These are phyloP conservation scores for Cercospora canescens DNA, from an alignment of 2,329 filamentous ascomycete species.

Conservation along the genomic window DNA sequence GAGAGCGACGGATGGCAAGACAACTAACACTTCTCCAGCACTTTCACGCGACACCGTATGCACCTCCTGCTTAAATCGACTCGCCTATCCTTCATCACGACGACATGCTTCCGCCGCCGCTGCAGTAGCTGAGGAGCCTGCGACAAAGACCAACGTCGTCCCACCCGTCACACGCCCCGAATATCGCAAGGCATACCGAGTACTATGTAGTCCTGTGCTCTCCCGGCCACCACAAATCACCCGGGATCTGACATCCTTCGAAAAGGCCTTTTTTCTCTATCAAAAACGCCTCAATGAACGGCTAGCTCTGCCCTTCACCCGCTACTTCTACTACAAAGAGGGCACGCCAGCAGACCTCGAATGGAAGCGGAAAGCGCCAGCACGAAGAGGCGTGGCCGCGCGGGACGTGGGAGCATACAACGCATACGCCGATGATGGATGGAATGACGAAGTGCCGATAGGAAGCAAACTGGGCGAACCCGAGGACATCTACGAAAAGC, in stretches of 20 bases:
- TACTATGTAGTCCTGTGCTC: constrained; percentile 71
- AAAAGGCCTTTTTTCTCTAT: constrained; percentile 93
- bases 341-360: constrained; percentile 82
- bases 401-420: constrained; percentile 85
- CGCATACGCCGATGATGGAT: constrained; percentile 69
- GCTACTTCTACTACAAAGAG: constrained; percentile 92
- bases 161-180: constrained; percentile 49
- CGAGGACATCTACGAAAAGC: constrained; percentile 63
- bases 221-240: constrained; percentile 88
- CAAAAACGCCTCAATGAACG: constrained; percentile 96
- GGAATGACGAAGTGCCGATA: constrained; percentile 88
- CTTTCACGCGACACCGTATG: constrained; percentile 45
- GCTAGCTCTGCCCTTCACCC: constrained; percentile 79
- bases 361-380: constrained; percentile 82
- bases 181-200: constrained; percentile 44
- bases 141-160: constrained; percentile 25
- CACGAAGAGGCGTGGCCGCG: constrained; percentile 67
- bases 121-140: constrained; percentile 31
- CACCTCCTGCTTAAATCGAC: constrained; percentile 46
- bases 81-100: constrained; percentile 36
- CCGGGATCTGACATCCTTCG: constrained; percentile 79
- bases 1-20: not conserved
- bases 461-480: constrained; percentile 68
- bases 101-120: constrained; percentile 39
- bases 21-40: constrained; percentile 28